Evolutionary conservation across 192 early-diverging fungal genomes (phyloP).

Genomic region (Coemansia sp.): DNA sequence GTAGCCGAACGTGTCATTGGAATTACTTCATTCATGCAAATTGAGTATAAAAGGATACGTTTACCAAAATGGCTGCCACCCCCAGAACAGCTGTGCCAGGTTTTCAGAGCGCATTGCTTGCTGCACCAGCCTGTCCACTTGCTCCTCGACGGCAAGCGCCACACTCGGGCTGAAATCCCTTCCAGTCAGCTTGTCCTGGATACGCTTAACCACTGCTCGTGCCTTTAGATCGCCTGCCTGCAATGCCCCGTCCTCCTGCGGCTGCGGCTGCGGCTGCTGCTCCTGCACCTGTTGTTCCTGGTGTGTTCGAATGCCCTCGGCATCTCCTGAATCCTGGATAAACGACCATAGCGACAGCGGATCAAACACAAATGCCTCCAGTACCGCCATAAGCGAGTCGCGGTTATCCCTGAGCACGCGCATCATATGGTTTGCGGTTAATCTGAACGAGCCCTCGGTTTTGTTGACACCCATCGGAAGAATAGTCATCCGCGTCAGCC

Average conservation of each 20-base stretch:
- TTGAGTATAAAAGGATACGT: not conserved
- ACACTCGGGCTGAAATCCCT: constrained; percentile 86
- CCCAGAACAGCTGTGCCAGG: constrained; percentile 76
- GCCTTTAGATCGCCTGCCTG: constrained; percentile 71
- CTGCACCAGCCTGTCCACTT: constrained; percentile 87
- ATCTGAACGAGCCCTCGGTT: constrained; percentile 93
- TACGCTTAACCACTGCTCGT: constrained; percentile 81
- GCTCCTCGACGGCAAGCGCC: constrained; percentile 76
- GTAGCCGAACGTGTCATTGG: no score
- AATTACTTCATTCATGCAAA: not conserved
- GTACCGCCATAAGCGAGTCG: constrained; percentile 96
- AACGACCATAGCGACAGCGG: constrained; percentile 56
- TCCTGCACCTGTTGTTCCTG: constrained; percentile 22
- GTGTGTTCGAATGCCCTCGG: not conserved
- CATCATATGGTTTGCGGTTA: constrained; percentile 94
- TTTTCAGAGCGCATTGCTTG: constrained; percentile 92
- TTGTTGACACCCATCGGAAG: constrained; percentile 98
- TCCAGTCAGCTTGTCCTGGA: constrained; percentile 92
- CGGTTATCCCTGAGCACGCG: constrained; percentile 91
- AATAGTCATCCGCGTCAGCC: constrained; percentile 92
- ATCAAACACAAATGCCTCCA: constrained; percentile 98
- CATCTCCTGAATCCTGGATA: constrained; percentile 12
- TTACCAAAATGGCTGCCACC: constrained; percentile 62
- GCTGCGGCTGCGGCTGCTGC: constrained; percentile 1
- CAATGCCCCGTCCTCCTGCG: constrained; percentile 15